Evolutionary conservation across 2,329 filamentous ascomycete species (phyloP).

Genomic region (Botryosphaeria dothidea): DNA sequence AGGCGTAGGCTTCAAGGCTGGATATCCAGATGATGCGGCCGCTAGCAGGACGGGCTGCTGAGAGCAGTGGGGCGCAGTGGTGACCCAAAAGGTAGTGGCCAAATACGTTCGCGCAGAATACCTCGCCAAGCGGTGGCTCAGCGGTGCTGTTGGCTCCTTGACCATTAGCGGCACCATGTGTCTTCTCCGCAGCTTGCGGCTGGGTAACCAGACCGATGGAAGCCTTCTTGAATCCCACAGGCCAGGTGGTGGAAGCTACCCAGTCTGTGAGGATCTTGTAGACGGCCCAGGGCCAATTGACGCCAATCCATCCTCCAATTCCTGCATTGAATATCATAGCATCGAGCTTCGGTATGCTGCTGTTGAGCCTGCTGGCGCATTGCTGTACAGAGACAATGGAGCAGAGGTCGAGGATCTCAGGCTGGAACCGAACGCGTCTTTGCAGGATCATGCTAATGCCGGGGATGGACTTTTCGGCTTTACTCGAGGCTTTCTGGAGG

Average conservation of each 20-base stretch:
- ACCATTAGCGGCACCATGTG: constrained; percentile 22
- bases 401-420: constrained; percentile 61
- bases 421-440: constrained; percentile 51
- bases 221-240: constrained; percentile 70
- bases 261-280: constrained; percentile 62
- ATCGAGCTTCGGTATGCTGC: constrained; percentile 71
- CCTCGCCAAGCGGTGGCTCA: constrained; percentile 69
- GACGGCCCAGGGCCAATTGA: constrained; percentile 67
- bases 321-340: constrained; percentile 83
- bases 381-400: constrained; percentile 57
- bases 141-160: constrained; percentile 20
- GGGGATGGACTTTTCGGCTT: constrained; percentile 36
- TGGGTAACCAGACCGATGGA: constrained; percentile 56
- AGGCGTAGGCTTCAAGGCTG: constrained; percentile 69
- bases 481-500: constrained; percentile 50
- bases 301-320: constrained; percentile 80
- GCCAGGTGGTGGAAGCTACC: constrained; percentile 71
- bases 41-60: constrained; percentile 43
- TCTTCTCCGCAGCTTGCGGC: constrained; percentile 48
- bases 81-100: constrained; percentile 91
- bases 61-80: constrained; percentile 72
- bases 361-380: constrained; percentile 53
- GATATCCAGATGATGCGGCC: constrained; percentile 85
- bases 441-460: constrained; percentile 43
- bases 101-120: constrained; percentile 92